Evolutionary conservation across 83 land plant species (phyloP).

Genomic region (Picea abies): DNA sequence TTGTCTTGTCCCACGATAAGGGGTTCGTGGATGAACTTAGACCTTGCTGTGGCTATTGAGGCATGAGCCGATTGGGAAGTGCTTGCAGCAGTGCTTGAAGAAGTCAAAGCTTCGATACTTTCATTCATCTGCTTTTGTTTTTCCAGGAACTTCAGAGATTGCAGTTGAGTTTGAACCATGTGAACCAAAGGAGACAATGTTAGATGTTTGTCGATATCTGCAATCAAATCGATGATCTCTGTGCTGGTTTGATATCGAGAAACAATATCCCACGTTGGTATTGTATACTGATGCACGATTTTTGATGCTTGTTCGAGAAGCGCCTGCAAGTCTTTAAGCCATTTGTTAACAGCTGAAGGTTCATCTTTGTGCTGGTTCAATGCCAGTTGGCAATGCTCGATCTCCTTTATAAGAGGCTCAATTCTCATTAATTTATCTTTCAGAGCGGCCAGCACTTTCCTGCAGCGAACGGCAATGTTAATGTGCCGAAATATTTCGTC

Average conservation of each 20-base stretch:
- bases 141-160: no score
- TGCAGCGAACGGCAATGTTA: background rate
- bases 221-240: background rate
- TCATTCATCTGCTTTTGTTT: background rate
- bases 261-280: background rate
- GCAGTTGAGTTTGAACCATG: no score
- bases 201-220: background rate
- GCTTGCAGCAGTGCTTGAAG: background rate
- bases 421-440: background rate
- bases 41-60: background rate
- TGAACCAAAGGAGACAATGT: no score
- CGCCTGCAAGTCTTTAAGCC: background rate
- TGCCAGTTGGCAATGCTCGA: background rate
- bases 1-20: background rate
- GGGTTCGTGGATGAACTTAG: background rate
- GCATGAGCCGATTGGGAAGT: background rate
- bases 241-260: background rate
- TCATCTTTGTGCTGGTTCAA: background rate
- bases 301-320: background rate
- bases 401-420: background rate
- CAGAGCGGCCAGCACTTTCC: background rate
- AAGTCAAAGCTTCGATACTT: background rate
- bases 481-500: background rate
- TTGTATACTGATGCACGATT: background rate
- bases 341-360: background rate